These are phyloP conservation scores for Ramichloridium luteum DNA, from an alignment of 2,329 filamentous ascomycete species.

Conservation along the genomic window DNA sequence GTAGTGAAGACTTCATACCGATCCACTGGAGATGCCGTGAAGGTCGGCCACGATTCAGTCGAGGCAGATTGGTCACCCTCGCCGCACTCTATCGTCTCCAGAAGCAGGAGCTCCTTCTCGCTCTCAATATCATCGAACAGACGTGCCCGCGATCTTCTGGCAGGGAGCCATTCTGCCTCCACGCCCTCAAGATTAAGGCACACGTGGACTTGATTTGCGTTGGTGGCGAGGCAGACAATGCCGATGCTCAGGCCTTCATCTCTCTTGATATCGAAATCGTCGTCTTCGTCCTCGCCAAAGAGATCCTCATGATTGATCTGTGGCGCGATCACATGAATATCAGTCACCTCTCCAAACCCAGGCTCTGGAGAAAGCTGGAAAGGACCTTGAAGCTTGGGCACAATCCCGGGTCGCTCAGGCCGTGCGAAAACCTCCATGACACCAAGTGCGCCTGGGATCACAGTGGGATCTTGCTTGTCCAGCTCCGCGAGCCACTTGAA, in stretches of 20 bases:
- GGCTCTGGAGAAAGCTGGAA: conserved; percentile 42
- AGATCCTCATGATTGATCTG: conserved; percentile 41
- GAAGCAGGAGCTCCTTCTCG: conserved; percentile 23
- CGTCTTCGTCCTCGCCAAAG: conserved; percentile 39
- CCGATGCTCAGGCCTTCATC: conserved; percentile 43
- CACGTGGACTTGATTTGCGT: conserved; percentile 43
- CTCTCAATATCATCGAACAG: conserved; percentile 17
- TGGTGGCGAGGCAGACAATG: conserved; percentile 46
- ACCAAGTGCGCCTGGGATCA: conserved; percentile 25
- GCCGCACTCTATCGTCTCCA: conserved; percentile 30
- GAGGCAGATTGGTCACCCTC: conserved; percentile 13
- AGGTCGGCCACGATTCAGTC: conserved; percentile 36
- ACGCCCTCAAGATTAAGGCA: conserved; percentile 51
- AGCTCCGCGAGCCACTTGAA: conserved; percentile 41
- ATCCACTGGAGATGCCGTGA: conserved; percentile 43
- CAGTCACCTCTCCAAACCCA: conserved; percentile 45
- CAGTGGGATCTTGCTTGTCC: conserved; percentile 11
- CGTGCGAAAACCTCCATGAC: conserved; percentile 43
- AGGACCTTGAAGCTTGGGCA: conserved; percentile 51
- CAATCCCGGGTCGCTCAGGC: conserved; percentile 40
- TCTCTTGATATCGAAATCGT: conserved; percentile 13
- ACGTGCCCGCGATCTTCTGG: conserved; percentile 19
- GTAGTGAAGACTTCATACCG: conserved; percentile 50
- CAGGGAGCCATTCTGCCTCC: conserved; percentile 50
- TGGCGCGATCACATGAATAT: conserved; percentile 47